phyloP scores from a whole-genome alignment of 441 rosid genomes.

The Dalechampia spathulata region DNA sequence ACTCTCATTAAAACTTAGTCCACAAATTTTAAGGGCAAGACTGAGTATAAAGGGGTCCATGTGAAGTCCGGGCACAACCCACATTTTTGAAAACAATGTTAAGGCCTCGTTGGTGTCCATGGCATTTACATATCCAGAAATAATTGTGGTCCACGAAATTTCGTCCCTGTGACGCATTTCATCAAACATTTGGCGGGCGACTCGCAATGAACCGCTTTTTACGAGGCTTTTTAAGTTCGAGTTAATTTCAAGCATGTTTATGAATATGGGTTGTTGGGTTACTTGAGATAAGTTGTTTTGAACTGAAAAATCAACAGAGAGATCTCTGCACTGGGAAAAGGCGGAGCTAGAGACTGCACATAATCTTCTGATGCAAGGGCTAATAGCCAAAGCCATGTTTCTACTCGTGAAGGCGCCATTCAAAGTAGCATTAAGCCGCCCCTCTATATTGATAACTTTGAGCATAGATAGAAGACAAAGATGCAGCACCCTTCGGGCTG shows the following conservation, averaged over 20 bases:
- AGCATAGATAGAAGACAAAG: no score
- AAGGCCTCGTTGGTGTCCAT: constrained; percentile 44
- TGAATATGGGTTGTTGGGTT: constrained; percentile 2
- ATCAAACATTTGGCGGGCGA: constrained; percentile 71
- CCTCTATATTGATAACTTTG: no score
- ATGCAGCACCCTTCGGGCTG: no score
- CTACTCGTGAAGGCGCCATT: not conserved
- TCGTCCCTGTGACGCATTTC: constrained; percentile 58
- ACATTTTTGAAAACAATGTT: constrained; percentile 52
- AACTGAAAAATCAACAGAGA: constrained; percentile 11
- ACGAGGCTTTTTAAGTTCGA: constrained; percentile 31
- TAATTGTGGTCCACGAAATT: constrained; percentile 65
- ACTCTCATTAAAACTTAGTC: constrained; percentile 29
- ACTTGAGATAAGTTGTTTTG: not conserved
- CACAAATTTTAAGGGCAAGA: constrained; percentile 69
- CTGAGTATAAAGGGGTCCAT: constrained; percentile 66
- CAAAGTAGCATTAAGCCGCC: not conserved
- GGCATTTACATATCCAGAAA: constrained; percentile 55
- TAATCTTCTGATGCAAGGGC: constrained; percentile 33
- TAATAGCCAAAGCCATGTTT: constrained; percentile 7
- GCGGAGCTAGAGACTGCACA: constrained; percentile 31
- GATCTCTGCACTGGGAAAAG: constrained; percentile 11
- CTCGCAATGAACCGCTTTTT: constrained; percentile 27
- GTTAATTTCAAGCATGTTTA: constrained; percentile 32
- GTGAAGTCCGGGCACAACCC: constrained; percentile 42